A percentile compares a stretch with the other conserved stretches of the same genome.
Conservation (phyloP, 495 filamentous ascomycete species). For the Antarctomyces pellizariae region DNA sequence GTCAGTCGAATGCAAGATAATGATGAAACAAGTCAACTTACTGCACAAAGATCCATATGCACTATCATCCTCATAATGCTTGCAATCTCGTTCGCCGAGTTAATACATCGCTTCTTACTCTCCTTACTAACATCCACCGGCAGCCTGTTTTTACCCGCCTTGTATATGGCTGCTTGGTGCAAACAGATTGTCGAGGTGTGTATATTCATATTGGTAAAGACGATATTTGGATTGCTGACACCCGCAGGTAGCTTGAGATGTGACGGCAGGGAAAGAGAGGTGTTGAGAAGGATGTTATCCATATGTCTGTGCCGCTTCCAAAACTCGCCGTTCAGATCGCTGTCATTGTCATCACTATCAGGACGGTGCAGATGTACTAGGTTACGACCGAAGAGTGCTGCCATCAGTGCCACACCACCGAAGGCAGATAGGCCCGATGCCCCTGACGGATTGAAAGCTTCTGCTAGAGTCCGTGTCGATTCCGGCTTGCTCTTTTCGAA, state of each 20-base stretch:
- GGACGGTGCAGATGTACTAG: constrained; percentile 84
- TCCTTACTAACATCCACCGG: constrained; percentile 56
- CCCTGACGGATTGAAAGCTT: constrained; percentile 49
- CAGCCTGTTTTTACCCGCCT: constrained; percentile 74
- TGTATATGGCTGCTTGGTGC: constrained; percentile 94
- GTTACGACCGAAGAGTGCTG: constrained; percentile 83
- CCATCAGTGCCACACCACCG: constrained; percentile 61
- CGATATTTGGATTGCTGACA: constrained; percentile 57
- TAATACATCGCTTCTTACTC: constrained; percentile 80
- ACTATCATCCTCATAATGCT: constrained; percentile 90
- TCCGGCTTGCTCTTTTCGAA: constrained; percentile 59
- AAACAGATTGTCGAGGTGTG: constrained; percentile 93
- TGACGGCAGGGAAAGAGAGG: constrained; percentile 60
- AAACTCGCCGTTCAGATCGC: constrained; percentile 82
- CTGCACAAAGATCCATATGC: constrained; percentile 63
- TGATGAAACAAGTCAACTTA: constrained; percentile 28
- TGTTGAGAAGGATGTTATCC: constrained; percentile 78
- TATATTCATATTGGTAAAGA: constrained; percentile 92
- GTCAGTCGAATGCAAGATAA: not conserved
- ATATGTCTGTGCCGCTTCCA: constrained; percentile 83
- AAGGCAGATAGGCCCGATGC: constrained; percentile 51
- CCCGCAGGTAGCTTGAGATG: constrained; percentile 61
- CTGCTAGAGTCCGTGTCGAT: constrained; percentile 38
- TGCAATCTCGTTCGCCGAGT: constrained; percentile 85
- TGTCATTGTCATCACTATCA: constrained; percentile 54